phyloP scores from a whole-genome alignment of 83 land plant species.

The Diphasiastrum complanatum region DNA sequence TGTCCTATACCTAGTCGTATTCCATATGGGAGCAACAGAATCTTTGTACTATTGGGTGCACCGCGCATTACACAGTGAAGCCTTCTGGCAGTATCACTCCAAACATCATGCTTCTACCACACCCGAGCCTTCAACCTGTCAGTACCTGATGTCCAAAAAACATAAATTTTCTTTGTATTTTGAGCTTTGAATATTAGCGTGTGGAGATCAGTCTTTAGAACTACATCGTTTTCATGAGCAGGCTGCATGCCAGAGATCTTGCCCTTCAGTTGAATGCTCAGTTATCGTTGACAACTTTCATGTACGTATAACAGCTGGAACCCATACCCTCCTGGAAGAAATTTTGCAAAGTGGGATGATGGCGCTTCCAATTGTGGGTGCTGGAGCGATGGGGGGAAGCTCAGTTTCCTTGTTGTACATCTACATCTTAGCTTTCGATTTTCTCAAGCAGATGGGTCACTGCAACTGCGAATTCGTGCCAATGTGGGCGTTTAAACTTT shows the following conservation, averaged over 20 bases:
- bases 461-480: slow-evolving; percentile 39
- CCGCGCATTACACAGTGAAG: slow-evolving; percentile 29
- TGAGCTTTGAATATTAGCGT: too few species aligned
- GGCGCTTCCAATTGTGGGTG: slow-evolving; percentile 24
- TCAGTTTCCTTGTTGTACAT: slow-evolving; percentile 24
- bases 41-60: slow-evolving; percentile 36
- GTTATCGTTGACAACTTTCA: too few species aligned
- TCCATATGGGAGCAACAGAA: slow-evolving; percentile 38
- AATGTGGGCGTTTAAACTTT: slow-evolving; percentile 6
- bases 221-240: neutral
- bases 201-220: neutral
- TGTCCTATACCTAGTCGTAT: slow-evolving; percentile 9
- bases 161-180: too few species aligned
- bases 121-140: slow-evolving; percentile 36
- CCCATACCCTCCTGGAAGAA: slow-evolving; percentile 34
- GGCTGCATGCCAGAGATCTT: too few species aligned
- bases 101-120: slow-evolving; percentile 34
- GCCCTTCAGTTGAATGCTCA: too few species aligned
- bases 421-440: slow-evolving; percentile 30
- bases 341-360: slow-evolving; percentile 16
- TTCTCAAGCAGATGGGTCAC: slow-evolving; percentile 26
- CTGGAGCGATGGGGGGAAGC: slow-evolving; percentile 9
- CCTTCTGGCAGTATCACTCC: slow-evolving; percentile 24
- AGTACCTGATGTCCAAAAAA: too few species aligned
- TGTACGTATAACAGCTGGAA: slow-evolving; percentile 27